Evolutionary conservation across 257 asterid species (phyloP).

Genomic region (Penstemon barbatus): DNA sequence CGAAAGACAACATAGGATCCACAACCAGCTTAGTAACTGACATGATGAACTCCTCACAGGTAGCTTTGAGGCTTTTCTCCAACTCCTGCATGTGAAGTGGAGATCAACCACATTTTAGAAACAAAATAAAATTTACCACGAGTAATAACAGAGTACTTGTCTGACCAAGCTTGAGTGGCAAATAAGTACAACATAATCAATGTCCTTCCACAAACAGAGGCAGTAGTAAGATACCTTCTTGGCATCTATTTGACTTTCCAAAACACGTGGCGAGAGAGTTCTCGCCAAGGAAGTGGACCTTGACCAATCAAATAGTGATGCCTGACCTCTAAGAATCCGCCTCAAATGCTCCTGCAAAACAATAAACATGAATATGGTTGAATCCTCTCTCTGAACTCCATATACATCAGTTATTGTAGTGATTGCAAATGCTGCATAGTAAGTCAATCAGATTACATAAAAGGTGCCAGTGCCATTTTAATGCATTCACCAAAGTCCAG

Average conservation of each 20-base stretch:
- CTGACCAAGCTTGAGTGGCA: slow-evolving; percentile 17
- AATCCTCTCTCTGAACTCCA: slow-evolving; percentile 23
- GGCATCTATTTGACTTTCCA: slow-evolving; percentile 98
- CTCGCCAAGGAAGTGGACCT: slow-evolving; percentile 90
- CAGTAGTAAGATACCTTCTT: slow-evolving; percentile 64
- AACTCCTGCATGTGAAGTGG: slow-evolving; percentile 64
- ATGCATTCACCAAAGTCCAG: not conserved
- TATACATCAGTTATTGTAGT: slow-evolving; percentile 15
- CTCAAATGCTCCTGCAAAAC: slow-evolving; percentile 84
- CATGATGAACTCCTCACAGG: slow-evolving; percentile 98
- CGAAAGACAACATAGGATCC: slow-evolving; percentile 95
- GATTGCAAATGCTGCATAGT: slow-evolving; percentile 14
- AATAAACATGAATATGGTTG: slow-evolving; percentile 19
- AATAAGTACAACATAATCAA: slow-evolving; percentile 22
- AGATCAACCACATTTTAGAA: slow-evolving; percentile 23
- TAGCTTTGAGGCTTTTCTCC: slow-evolving; percentile 93
- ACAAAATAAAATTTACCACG: slow-evolving; percentile 10
- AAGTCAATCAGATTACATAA: slow-evolving; percentile 18
- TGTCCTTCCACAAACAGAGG: slow-evolving; percentile 24
- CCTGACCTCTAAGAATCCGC: slow-evolving; percentile 95
- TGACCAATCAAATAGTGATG: slow-evolving; percentile 95
- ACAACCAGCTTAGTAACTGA: slow-evolving; percentile 94
- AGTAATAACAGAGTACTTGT: slow-evolving; percentile 10
- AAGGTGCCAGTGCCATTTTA: slow-evolving; percentile 9
- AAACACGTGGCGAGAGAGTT: slow-evolving; percentile 92